Percentiles rank a stretch among this genome's conserved stretches.
Conservation (phyloP, 306 rosid genomes). For the Canavalia ensiformis region DNA sequence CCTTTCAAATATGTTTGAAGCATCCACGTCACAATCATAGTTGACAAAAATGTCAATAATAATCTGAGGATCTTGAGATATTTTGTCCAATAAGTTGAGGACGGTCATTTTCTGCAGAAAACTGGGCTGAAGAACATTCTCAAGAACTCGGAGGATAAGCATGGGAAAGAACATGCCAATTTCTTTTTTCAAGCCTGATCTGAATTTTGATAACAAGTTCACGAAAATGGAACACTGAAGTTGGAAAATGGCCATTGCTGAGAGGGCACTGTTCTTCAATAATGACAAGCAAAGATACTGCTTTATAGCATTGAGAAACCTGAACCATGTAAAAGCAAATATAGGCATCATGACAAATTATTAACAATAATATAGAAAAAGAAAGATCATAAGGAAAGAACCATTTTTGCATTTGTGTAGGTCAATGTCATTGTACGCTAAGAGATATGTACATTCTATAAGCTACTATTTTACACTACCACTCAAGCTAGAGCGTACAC, state of each 20-base stretch:
- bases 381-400: constrained; percentile 19
- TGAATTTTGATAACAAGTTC: constrained; percentile 84
- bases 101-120: constrained; percentile 98
- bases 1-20: constrained; percentile 99
- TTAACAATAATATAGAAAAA: constrained; percentile 40
- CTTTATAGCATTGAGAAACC: constrained; percentile 92
- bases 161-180: constrained; percentile 98
- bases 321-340: constrained; percentile 59
- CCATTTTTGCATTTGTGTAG: neutral
- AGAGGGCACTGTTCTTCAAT: constrained; percentile 94
- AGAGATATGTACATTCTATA: constrained; percentile 14
- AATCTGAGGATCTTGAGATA: constrained; percentile 90
- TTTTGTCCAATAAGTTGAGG: constrained; percentile 88
- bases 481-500: neutral
- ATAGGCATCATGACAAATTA: constrained; percentile 34
- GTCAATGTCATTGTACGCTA: constrained; percentile 14
- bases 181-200: constrained; percentile 94
- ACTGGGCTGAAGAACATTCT: constrained; percentile 99
- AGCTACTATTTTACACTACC: neutral
- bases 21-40: constrained; percentile 97
- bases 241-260: constrained; percentile 98
- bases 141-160: constrained; percentile 96
- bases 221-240: constrained; percentile 90
- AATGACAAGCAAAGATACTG: constrained; percentile 95
- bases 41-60: constrained; percentile 95